Conservation (phyloP, 306 rosid species). For the Lathyrus aphaca region DNA sequence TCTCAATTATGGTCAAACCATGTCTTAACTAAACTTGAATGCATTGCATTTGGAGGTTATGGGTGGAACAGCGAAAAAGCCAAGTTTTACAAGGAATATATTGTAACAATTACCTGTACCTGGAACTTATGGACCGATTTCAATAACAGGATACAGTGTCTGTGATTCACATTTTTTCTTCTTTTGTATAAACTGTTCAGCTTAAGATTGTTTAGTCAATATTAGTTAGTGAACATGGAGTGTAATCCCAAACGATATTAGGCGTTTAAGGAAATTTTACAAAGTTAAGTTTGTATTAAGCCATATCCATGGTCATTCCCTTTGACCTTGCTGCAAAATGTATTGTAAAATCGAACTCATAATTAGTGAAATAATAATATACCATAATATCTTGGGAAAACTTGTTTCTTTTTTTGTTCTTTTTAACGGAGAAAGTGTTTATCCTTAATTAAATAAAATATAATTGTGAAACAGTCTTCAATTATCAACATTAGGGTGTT, state of each 20-base stretch:
- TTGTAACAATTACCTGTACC: slow-evolving; percentile 1
- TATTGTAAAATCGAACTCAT: neutral
- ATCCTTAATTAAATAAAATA: neutral
- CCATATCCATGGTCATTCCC: too few species aligned
- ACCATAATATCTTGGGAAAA: too few species aligned
- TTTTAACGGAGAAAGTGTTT: too few species aligned
- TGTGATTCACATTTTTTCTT: neutral
- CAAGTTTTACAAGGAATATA: slow-evolving; percentile 29
- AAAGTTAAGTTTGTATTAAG: too few species aligned
- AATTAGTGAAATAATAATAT: neutral
- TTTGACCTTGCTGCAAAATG: neutral
- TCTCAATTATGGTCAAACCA: slow-evolving; percentile 2
- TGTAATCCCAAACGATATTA: neutral
- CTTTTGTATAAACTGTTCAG: neutral
- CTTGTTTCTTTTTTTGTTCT: too few species aligned
- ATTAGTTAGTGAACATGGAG: neutral
- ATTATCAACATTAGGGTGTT: slow-evolving; percentile 30
- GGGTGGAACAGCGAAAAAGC: slow-evolving; percentile 12
- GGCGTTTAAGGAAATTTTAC: neutral
- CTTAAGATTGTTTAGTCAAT: neutral
- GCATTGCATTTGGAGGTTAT: slow-evolving; percentile 22
- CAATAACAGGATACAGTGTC: slow-evolving; percentile 14
- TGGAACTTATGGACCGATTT: slow-evolving; percentile 24
- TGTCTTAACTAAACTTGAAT: slow-evolving; percentile 1
- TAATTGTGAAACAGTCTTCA: neutral